Conservation (phyloP, 2,329 filamentous ascomycete species). For the Neurospora sp. region DNA sequence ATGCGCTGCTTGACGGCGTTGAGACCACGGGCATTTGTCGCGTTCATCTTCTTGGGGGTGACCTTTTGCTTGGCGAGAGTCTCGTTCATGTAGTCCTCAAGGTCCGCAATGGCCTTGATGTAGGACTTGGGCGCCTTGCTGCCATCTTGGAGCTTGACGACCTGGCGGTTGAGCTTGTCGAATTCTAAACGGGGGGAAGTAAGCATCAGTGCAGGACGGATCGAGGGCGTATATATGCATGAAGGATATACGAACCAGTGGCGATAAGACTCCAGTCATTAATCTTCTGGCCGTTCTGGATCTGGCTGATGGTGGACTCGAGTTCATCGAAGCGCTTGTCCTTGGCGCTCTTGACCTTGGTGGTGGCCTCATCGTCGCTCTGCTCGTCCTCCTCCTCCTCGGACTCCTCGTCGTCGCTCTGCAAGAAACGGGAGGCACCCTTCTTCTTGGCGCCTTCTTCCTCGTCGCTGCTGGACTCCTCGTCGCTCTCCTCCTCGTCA, state of each 20-base stretch:
- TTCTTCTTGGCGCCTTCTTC: conserved; percentile 54
- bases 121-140: conserved; percentile 82
- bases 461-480: conserved; percentile 48
- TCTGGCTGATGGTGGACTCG: conserved; percentile 77
- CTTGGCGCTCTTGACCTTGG: conserved; percentile 92
- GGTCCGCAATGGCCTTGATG: conserved; percentile 83
- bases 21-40: conserved; percentile 82
- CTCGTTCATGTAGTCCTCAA: conserved; percentile 93
- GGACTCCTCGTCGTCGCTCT: conserved; percentile 48
- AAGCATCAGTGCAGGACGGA: background rate
- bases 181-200: conserved; percentile 52
- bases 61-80: conserved; percentile 92
- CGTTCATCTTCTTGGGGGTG: conserved; percentile 97
- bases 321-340: conserved; percentile 95
- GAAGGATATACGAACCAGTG: conserved; percentile 51
- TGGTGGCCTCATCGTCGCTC: conserved; percentile 77
- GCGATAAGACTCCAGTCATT: conserved; percentile 94
- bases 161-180: conserved; percentile 86
- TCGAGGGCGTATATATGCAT: background rate
- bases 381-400: conserved; percentile 74
- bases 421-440: conserved; percentile 78
- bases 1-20: conserved; percentile 98
- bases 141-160: conserved; percentile 65
- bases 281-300: conserved; percentile 96
- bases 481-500: conserved; percentile 39